Evolutionary conservation across 2,329 filamentous ascomycete species (phyloP), one percentile per base, ranked within the genome.

Genomic region (Trichoderma breve): DNA sequence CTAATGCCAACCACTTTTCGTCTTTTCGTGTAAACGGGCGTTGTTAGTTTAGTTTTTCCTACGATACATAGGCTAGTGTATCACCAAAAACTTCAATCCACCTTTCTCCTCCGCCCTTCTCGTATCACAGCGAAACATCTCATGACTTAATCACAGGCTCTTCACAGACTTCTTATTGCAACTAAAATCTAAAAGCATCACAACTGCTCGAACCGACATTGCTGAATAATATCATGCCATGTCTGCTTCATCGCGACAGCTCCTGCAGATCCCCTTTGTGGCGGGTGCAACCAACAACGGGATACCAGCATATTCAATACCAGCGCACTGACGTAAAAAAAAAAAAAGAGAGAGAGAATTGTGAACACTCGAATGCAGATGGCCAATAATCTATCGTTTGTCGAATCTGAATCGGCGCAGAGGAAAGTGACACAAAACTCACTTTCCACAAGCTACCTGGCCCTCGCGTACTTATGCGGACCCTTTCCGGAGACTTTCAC

Each of bases 401-500:
- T n/a, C 39, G 9, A 66, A 24, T 7, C 3, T 51, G 7, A 34
- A n/a, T n/a, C 24, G 12, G 5, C 26, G 3, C 11, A 12, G 21
- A n/a, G 21, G 14, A 28, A 7, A 61, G 65, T 68, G 36, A 34
- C 65, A 51, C n/a, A 26, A n/a, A 15, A 47, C 14, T 26, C 26
- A 4, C 36, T 47, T 34, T 26, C 24, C 6, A 30, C 36, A 14
- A 60, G n/a, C 18, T 34, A n/a, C 34, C 51, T 34, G 8, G 26
- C 1, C n/a, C 55, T 26, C 64, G 55, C 53, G 8, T 39, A 60
- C 55, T 51, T 60, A 60, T 28, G 36, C 65, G 65, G 65, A 69
- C 36, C 65, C 12, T 69, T 60, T 69, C 65, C 36, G 55, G 65
- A 69, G 65, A 69, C 65, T 69, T 69, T 60, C 26, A n/a, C 36